Evolutionary conservation across 331 rosid species (phyloP).

Genomic region (Cydonia oblonga): DNA sequence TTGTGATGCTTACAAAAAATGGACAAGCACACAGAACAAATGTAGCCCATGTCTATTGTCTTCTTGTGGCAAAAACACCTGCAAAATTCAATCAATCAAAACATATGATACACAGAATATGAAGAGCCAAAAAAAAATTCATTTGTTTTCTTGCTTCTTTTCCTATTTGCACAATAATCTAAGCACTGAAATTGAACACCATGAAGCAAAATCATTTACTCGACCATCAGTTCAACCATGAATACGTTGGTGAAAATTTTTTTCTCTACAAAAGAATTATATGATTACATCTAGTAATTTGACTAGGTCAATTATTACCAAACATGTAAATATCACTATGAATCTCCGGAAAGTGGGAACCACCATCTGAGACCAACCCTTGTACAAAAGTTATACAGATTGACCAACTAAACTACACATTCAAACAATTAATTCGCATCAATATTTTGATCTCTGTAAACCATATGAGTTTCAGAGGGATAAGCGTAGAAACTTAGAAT

Average conservation of each 20-base stretch:
- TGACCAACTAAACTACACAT: neutral
- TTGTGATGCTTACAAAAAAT: conserved; percentile 92
- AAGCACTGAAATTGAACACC: neutral
- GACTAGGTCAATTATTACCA: neutral
- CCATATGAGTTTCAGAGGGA: neutral
- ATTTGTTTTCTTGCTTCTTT: neutral
- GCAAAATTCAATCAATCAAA: conserved; percentile 22
- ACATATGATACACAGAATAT: neutral
- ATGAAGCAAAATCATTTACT: neutral
- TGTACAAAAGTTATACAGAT: neutral
- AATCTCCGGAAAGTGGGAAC: neutral
- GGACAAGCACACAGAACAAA: conserved; percentile 94
- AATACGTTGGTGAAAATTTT: neutral
- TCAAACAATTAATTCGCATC: neutral
- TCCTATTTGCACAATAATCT: neutral
- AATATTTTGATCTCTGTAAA: neutral
- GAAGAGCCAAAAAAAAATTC: neutral
- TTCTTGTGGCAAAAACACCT: conserved; percentile 99
- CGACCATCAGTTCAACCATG: neutral
- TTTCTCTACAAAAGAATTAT: neutral
- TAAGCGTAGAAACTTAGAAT: neutral
- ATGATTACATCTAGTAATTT: neutral
- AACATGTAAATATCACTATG: neutral
- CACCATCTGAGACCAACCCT: neutral
- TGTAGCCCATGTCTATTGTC: conserved; percentile 90